Percentiles rank a stretch among this genome's conserved stretches.
Evolutionary conservation across 331 rosid species (phyloP).

Genomic region (Acacia pycnantha): DNA sequence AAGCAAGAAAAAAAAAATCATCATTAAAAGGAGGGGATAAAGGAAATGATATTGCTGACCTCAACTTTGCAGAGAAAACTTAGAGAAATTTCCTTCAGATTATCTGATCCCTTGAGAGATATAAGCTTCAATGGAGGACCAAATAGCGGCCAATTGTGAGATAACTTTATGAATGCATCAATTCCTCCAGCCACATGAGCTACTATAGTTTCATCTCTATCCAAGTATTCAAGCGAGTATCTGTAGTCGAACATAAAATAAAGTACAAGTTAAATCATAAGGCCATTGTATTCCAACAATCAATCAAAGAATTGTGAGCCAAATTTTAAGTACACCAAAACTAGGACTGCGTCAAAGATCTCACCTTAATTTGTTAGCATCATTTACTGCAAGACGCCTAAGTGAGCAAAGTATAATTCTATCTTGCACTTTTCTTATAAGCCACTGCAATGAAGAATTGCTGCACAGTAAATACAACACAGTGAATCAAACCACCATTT

Average conservation of each 20-base stretch:
- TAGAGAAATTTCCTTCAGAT: slow-evolving; percentile 47
- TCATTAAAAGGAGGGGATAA: not conserved
- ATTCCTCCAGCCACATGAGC: slow-evolving; percentile 67
- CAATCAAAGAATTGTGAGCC: not conserved
- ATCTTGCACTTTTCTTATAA: slow-evolving; percentile 70
- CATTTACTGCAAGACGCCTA: slow-evolving; percentile 56
- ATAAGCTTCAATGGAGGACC: slow-evolving; percentile 66
- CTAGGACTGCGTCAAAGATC: slow-evolving; percentile 1
- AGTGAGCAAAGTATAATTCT: slow-evolving; percentile 59
- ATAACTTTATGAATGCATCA: slow-evolving; percentile 64
- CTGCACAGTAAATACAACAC: slow-evolving; percentile 43
- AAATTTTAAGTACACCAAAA: slow-evolving; percentile 13
- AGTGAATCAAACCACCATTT: slow-evolving; percentile 3
- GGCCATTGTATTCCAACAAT: not conserved
- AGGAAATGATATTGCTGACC: slow-evolving; percentile 36
- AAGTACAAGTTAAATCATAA: slow-evolving; percentile 15
- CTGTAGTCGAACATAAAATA: slow-evolving; percentile 40
- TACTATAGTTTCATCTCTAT: slow-evolving; percentile 62
- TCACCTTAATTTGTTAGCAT: slow-evolving; percentile 73
- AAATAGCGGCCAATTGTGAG: slow-evolving; percentile 73
- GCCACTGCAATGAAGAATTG: slow-evolving; percentile 78
- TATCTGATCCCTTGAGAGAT: slow-evolving; percentile 59
- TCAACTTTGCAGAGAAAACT: slow-evolving; percentile 57
- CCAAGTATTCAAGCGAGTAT: slow-evolving; percentile 58
- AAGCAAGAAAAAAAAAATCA: not conserved